Conservation (phyloP, 441 rosid genomes). For the Corymbia calophylla region DNA sequence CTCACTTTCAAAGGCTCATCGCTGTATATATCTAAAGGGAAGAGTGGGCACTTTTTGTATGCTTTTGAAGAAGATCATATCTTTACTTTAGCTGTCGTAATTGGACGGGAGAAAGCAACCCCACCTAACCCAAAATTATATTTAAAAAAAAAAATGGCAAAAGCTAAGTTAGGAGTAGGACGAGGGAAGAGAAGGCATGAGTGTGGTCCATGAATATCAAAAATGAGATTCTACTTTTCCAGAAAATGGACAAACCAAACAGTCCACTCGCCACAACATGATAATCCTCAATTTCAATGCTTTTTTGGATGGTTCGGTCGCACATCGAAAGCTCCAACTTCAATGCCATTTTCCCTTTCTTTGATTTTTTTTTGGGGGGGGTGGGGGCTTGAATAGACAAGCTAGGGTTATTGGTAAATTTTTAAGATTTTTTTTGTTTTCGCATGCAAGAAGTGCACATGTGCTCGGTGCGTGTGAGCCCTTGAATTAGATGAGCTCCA, state of each 20-base stretch:
- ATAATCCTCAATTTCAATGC: not conserved
- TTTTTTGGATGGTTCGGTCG: not conserved
- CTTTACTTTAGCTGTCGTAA: not conserved
- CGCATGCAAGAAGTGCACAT: not conserved
- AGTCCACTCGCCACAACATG: not conserved
- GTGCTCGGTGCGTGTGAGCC: not conserved
- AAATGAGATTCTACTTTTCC: not conserved
- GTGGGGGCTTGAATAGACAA: not conserved
- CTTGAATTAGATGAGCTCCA: not conserved
- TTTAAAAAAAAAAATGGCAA: not conserved
- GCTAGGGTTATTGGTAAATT: not conserved
- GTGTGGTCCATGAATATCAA: not conserved
- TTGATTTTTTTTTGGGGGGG: not conserved
- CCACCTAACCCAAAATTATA: not conserved
- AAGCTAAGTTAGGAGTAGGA: not conserved
- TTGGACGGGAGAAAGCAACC: not conserved
- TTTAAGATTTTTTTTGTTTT: too few species aligned
- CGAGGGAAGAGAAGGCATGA: not conserved
- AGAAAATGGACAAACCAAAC: not conserved
- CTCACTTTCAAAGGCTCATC: not conserved
- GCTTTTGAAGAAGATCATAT: not conserved
- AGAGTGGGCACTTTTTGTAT: not conserved
- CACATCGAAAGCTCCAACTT: not conserved
- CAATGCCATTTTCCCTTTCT: not conserved
- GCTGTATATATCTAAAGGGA: not conserved